Evolutionary conservation across 2,329 filamentous ascomycete genomes (phyloP), one percentile per base, ranked within the genome.

Genomic region (Niveomyces coronatus): DNA sequence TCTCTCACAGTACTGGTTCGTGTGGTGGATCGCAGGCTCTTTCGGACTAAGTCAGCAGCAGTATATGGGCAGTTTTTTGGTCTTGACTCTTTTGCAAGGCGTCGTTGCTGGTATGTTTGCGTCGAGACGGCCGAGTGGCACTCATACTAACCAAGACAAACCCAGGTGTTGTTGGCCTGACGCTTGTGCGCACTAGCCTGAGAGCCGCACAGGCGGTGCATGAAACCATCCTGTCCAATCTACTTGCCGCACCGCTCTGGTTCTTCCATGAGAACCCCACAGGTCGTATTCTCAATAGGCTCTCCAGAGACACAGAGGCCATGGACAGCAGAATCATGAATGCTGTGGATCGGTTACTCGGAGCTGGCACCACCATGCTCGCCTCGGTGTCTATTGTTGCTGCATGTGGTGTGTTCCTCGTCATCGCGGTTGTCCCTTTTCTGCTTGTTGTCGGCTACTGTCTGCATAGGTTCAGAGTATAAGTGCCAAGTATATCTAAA

Each of bases 321-420:
- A 40, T 40, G 37, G 37, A 35, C 13, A 40, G 37, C 15, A 29
- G 26, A 14, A 11, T 35, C 15, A 40, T 35, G 31, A 40, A 40
- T 34, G 37, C 37, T 6, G 26, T 40, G 4, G 37, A 40, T 20
- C 18, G 37, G 8, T 16, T 40, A 2, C 13, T 39, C 1, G 24
- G 15, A 4, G 37, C 31, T 1, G 31, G 31, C 11, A 39, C 37
- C 3, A 39, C 37, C 3, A 39, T 35, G 31, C 14, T 39, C 4
- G 37, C 37, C 9, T 40, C 37, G 1, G 37, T 40, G 10, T 14
- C 31, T 4, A 31, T 40, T 30, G 37, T 40, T 18, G 37, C 37
- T 4, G 22, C 37, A 4, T 29, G 14, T 11, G 37, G 37, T 16
- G 18, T 34, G 8, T 31, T 17, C 19, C n/a, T 40, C 2, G 18